phyloP scores from a whole-genome alignment of 805 yeast species.

The Kodamaea kaohsiungensis region DNA sequence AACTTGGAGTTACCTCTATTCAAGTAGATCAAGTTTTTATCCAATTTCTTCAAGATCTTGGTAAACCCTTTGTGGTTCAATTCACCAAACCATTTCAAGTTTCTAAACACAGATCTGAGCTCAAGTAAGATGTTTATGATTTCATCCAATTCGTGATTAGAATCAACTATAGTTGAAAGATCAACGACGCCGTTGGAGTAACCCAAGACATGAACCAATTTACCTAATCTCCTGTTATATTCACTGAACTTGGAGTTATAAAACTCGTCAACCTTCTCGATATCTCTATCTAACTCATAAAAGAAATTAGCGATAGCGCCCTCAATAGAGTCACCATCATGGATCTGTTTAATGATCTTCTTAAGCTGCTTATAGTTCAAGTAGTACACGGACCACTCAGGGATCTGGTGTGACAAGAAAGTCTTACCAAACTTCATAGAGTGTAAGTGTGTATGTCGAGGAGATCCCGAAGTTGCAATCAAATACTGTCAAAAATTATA shows the following conservation, averaged over 20 bases:
- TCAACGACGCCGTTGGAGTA: slow-evolving; percentile 17
- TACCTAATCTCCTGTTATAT: slow-evolving; percentile 66
- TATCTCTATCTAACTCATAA: slow-evolving; percentile 74
- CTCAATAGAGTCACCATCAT: slow-evolving; percentile 22
- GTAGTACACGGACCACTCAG: slow-evolving; percentile 86
- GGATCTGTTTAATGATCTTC: slow-evolving; percentile 71
- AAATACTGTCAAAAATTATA: not conserved
- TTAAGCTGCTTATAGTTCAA: slow-evolving; percentile 85
- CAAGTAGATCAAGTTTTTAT: slow-evolving; percentile 59
- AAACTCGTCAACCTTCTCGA: slow-evolving; percentile 79
- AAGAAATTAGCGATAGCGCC: slow-evolving; percentile 61
- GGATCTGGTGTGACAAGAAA: slow-evolving; percentile 80
- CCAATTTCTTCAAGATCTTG: slow-evolving; percentile 86
- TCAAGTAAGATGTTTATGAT: slow-evolving; percentile 62
- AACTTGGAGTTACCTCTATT: slow-evolving; percentile 22
- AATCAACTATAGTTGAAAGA: slow-evolving; percentile 26
- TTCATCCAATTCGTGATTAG: slow-evolving; percentile 44
- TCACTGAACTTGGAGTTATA: slow-evolving; percentile 73
- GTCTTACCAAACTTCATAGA: slow-evolving; percentile 82
- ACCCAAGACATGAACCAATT: slow-evolving; percentile 39
- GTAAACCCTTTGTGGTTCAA: slow-evolving; percentile 86
- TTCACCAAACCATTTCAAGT: slow-evolving; percentile 92
- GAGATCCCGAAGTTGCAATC: not conserved
- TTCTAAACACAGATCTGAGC: slow-evolving; percentile 71
- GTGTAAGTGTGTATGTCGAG: not conserved